Base-by-base conservation (phyloP, 768 basidiomycete genomes). In the Leccinellum albellum region DNA sequence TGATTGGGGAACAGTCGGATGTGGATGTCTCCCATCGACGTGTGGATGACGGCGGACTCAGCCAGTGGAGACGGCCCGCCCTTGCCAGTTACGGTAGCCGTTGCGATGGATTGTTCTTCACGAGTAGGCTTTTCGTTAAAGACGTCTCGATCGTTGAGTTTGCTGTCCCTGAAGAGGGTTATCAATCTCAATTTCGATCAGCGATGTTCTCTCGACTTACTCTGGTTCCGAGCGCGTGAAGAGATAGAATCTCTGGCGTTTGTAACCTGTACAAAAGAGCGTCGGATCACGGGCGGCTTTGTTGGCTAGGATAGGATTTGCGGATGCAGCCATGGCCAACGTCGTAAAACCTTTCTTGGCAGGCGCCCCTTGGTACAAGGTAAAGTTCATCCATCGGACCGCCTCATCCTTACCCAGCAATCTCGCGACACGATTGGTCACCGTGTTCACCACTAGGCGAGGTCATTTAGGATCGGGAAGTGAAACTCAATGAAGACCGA, bases 111-210 rank as follows among this genome's bases (percentile, higher is more conserved):
- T 70, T 94, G 94, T 67, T 99, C 97, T 69, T 98, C 97, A 51
- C 94, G 83, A 1, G 96, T 98, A 3, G 97, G 97, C 47, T 89
- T 83, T 74, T 99, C 97, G 72, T 99, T 99, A 83, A 98, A 98
- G 54, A 99, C 87, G 64, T 99, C 97, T 56, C 97, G 87, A 61
- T 98, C 96, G 29, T 85, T 85, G 2, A 84, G 83, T 73, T 91
- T 95, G 68, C 80, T 86, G 62, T 95, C 92, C 70, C 91, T 94
- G 68, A 24, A 24, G 15, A 23, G 45, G 49, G 24, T 31, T 15
- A 14, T 56, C 45, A 35, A 50, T 49, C 5, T 44, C 23, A 17
- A 54, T 52, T n/a, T 23, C 13, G 20, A 42, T 42, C 40, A 21
- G 20, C 48, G 42, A 31, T n/a, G 45, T 50, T 26, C 52, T 45